These are phyloP conservation scores for Boletus edulis DNA, from an alignment of 768 basidiomycete species.

Conservation along the genomic window DNA sequence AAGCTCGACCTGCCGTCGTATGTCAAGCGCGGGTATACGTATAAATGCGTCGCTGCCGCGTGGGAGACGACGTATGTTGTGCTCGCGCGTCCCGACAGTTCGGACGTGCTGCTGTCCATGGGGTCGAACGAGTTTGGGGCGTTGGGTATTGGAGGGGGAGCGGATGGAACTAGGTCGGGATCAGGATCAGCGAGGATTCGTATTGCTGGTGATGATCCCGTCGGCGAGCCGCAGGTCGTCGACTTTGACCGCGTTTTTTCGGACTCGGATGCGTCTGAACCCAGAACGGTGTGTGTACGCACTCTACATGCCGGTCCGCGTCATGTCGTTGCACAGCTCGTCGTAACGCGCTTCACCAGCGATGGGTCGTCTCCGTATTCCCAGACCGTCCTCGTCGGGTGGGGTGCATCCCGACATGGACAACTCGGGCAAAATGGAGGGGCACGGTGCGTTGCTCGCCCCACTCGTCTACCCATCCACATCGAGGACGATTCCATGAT, in stretches of 20 bases:
- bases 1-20: constrained; percentile 39
- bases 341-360: constrained; percentile 19
- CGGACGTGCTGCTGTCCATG: constrained; percentile 69
- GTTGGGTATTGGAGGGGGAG: constrained; percentile 52
- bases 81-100: constrained; percentile 39
- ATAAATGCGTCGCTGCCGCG: constrained; percentile 54
- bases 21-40: constrained; percentile 38
- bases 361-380: constrained; percentile 14
- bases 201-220: no score
- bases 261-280: constrained; percentile 19
- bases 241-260: constrained; percentile 26
- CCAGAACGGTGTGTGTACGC: constrained; percentile 35
- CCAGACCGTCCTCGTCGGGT: constrained; percentile 54
- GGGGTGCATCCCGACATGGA: constrained; percentile 85
- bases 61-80: constrained; percentile 88
- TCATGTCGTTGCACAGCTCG: constrained; percentile 58
- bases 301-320: constrained; percentile 64
- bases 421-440: constrained; percentile 57
- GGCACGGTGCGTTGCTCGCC: constrained; percentile 13
- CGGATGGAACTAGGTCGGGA: neutral
- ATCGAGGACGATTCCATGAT: constrained; percentile 30
- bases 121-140: constrained; percentile 86
- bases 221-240: constrained; percentile 6
- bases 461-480: constrained; percentile 35
- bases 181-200: no score